phyloP scores from a whole-genome alignment of 371 early-diverging fungal species.

The Actinomucor elegans region DNA sequence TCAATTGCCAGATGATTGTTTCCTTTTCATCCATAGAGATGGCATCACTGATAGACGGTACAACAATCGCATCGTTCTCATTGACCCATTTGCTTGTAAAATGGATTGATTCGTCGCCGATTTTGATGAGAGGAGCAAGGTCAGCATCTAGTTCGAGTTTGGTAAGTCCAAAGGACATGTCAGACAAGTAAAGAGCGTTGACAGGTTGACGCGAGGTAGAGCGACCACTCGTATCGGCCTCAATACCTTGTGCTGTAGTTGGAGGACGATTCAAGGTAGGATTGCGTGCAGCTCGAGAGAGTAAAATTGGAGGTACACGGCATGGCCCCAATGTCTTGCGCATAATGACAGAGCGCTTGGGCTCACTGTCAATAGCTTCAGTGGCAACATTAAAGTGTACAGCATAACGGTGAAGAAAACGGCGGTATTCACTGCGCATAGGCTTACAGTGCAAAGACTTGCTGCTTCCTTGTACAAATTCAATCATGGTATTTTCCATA shows the following conservation, averaged over 20 bases:
- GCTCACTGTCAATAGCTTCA: constrained; percentile 74
- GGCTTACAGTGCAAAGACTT: constrained; percentile 61
- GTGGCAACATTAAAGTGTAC: constrained; percentile 65
- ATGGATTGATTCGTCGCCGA: constrained; percentile 33
- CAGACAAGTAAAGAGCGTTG: constrained; percentile 56
- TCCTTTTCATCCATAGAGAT: constrained; percentile 55
- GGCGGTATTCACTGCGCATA: constrained; percentile 65
- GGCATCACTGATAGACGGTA: constrained; percentile 39
- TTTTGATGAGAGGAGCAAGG: constrained; percentile 32
- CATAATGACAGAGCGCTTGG: constrained; percentile 68
- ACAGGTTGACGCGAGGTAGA: constrained; percentile 41
- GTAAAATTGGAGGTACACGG: constrained; percentile 35
- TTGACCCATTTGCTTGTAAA: constrained; percentile 53
- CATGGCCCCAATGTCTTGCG: constrained; percentile 47
- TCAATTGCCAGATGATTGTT: constrained; percentile 44
- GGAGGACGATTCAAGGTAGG: constrained; percentile 40
- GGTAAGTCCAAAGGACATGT: constrained; percentile 57
- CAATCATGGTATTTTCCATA: constrained; percentile 59
- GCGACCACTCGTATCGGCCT: constrained; percentile 20
- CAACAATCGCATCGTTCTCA: constrained; percentile 55
- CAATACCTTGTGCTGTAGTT: constrained; percentile 6
- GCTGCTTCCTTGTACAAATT: constrained; percentile 61
- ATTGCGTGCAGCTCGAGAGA: constrained; percentile 43
- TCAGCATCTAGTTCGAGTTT: constrained; percentile 49
- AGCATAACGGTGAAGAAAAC: constrained; percentile 71